phyloP scores from a whole-genome alignment of 768 basidiomycete species.

The Pilatotrama ljubarskyi region DNA sequence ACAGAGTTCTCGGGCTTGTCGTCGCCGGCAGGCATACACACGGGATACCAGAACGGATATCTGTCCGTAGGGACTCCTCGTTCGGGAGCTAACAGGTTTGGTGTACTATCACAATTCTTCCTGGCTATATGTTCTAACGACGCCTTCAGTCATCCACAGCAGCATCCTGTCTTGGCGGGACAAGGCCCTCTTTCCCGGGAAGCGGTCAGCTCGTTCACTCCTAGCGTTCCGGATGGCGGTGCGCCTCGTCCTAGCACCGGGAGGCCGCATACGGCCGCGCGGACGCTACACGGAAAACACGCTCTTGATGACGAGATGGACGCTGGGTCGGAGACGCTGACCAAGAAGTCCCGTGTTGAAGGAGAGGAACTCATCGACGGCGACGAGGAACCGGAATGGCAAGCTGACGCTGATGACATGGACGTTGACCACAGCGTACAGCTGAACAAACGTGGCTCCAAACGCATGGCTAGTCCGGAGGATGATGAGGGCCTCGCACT shows the following conservation, averaged over 20 bases:
- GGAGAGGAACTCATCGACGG: slow-evolving; percentile 48
- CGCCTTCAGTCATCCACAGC: not conserved
- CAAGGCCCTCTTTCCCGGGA: not conserved
- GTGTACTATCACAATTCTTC: not conserved
- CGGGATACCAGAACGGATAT: not conserved
- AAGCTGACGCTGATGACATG: slow-evolving; percentile 33
- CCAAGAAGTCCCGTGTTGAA: slow-evolving; percentile 57
- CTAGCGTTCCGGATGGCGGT: not conserved
- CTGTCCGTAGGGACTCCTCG: too few species aligned
- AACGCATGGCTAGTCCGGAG: slow-evolving; percentile 47
- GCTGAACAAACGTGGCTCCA: slow-evolving; percentile 44
- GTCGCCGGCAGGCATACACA: not conserved
- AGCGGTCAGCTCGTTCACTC: not conserved
- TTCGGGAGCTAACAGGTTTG: not conserved
- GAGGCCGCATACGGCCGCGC: slow-evolving; percentile 3
- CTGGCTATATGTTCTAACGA: not conserved
- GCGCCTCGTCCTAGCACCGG: slow-evolving; percentile 3
- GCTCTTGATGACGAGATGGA: slow-evolving; percentile 46
- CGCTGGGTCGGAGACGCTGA: slow-evolving; percentile 32
- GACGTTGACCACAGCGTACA: slow-evolving; percentile 22
- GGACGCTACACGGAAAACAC: slow-evolving; percentile 24
- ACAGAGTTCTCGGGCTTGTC: not conserved
- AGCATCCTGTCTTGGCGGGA: not conserved
- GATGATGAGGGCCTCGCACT: slow-evolving; percentile 48
- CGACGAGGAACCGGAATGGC: slow-evolving; percentile 48